These are phyloP conservation scores for Sporothrix globosa DNA, from an alignment of 2,329 filamentous ascomycete species.

Conservation along the genomic window DNA sequence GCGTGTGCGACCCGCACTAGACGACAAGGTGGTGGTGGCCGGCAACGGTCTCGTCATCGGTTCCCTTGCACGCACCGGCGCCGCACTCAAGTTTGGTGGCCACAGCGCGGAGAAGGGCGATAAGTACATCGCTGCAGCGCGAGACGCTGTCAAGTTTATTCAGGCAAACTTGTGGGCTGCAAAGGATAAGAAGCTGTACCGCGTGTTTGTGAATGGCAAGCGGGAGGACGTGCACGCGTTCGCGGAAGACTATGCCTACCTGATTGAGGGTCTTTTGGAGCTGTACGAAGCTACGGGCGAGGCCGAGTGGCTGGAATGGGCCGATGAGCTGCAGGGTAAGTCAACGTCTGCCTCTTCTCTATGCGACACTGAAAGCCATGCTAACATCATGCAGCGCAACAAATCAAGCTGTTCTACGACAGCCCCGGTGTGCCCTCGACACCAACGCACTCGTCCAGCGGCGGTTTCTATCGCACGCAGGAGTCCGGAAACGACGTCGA, in stretches of 20 bases:
- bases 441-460: slow-evolving; percentile 47
- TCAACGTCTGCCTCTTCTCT: slow-evolving; percentile 27
- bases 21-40: slow-evolving; percentile 83
- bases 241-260: slow-evolving; percentile 91
- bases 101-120: slow-evolving; percentile 61
- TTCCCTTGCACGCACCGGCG: slow-evolving; percentile 75
- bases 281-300: slow-evolving; percentile 81
- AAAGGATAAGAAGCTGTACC: slow-evolving; percentile 64
- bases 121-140: slow-evolving; percentile 67
- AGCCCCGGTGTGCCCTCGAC: slow-evolving; percentile 44
- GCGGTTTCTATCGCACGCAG: slow-evolving; percentile 75
- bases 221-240: slow-evolving; percentile 71
- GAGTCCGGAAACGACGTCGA: slow-evolving; percentile 49
- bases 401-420: slow-evolving; percentile 80
- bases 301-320: slow-evolving; percentile 75
- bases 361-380: slow-evolving; percentile 24
- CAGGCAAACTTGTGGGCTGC: slow-evolving; percentile 72
- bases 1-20: slow-evolving; percentile 74
- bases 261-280: slow-evolving; percentile 80
- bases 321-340: slow-evolving; percentile 75
- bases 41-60: slow-evolving; percentile 91
- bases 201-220: slow-evolving; percentile 70
- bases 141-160: slow-evolving; percentile 72
- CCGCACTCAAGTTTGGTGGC: slow-evolving; percentile 58
- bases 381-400: slow-evolving; percentile 57